phyloP scores from a whole-genome alignment of 768 basidiomycete species.

The Porphyrellus cyaneotinctus region DNA sequence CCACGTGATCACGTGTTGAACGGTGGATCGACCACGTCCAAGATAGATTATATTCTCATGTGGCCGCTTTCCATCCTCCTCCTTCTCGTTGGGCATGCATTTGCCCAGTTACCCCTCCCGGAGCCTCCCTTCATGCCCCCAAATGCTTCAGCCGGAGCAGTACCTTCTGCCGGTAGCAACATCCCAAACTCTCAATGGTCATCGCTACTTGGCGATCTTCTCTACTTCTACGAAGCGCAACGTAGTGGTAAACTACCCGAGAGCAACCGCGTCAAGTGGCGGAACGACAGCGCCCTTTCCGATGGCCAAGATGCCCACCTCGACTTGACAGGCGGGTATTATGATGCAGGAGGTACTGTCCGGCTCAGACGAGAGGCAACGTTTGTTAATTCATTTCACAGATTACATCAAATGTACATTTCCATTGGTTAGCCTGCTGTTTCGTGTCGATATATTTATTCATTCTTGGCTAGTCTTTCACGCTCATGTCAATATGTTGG shows the following conservation, averaged over 20 bases:
- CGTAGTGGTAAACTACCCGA: conserved; percentile 70
- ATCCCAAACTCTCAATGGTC: conserved; percentile 78
- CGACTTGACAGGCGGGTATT: conserved; percentile 85
- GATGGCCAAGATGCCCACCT: conserved; percentile 74
- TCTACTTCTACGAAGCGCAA: conserved; percentile 93
- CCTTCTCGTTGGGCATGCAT: conserved; percentile 25
- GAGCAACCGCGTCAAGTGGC: conserved; percentile 77
- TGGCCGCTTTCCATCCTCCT: conserved; percentile 15
- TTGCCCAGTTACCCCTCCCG: conserved; percentile 62
- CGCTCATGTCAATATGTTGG: conserved; percentile 87
- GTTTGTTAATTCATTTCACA: conserved; percentile 24
- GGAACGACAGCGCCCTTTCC: conserved; percentile 72
- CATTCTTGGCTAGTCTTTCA: conserved; percentile 53
- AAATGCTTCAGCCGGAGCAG: conserved; percentile 50
- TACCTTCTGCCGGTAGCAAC: conserved; percentile 35
- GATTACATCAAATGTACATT: conserved; percentile 89
- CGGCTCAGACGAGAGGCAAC: neutral
- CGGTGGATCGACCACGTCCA: neutral
- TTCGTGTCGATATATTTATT: neutral
- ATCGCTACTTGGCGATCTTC: conserved; percentile 68
- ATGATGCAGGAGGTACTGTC: conserved; percentile 81
- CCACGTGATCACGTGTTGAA: conserved; percentile 25
- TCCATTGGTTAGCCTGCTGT: conserved; percentile 55
- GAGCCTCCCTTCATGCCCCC: conserved; percentile 64
- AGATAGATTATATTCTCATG: conserved; percentile 10